phyloP scores from a whole-genome alignment of 768 basidiomycete genomes.

The Flagelloscypha sp. region DNA sequence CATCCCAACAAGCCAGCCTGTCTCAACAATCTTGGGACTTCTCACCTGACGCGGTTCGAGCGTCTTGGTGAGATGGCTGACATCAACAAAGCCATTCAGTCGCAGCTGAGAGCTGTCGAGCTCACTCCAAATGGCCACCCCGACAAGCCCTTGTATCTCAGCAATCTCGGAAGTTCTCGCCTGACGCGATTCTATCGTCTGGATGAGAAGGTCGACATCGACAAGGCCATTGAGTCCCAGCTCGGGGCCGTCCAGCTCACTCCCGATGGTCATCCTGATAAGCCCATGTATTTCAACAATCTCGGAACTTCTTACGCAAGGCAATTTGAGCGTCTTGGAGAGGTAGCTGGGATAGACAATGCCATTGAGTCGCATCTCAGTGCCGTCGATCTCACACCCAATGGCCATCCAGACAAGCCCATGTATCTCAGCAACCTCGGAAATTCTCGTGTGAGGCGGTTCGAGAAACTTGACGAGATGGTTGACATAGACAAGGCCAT shows the following conservation, averaged over 20 bases:
- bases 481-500: slow-evolving; percentile 16
- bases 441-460: slow-evolving; percentile 2
- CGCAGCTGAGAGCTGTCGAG: too few relatives aligned
- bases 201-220: too few relatives aligned
- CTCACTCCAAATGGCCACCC: too few relatives aligned
- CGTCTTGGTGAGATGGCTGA: too few relatives aligned
- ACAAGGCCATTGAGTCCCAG: slow-evolving; percentile 3
- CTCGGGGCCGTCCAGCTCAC: slow-evolving; percentile 5
- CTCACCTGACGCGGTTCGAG: too few relatives aligned
- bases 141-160: slow-evolving; percentile 2
- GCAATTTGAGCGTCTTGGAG: slow-evolving; percentile 13
- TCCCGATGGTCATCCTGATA: slow-evolving; percentile 7
- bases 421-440: slow-evolving; percentile 5
- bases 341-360: slow-evolving; percentile 15
- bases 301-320: slow-evolving; percentile 3
- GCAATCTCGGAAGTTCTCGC: slow-evolving; percentile 3
- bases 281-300: slow-evolving; percentile 2
- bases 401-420: slow-evolving; percentile 4
- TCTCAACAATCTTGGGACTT: slow-evolving; percentile 7
- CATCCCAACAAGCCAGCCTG: slow-evolving; percentile 5
- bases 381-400: slow-evolving; percentile 5
- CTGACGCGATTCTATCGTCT: slow-evolving; percentile 6
- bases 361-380: slow-evolving; percentile 5
- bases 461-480: slow-evolving; percentile 6
- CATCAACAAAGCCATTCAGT: too few relatives aligned